phyloP scores from a whole-genome alignment of 1,284 basidiomycete genomes.

The Trichosporon ovoides region DNA sequence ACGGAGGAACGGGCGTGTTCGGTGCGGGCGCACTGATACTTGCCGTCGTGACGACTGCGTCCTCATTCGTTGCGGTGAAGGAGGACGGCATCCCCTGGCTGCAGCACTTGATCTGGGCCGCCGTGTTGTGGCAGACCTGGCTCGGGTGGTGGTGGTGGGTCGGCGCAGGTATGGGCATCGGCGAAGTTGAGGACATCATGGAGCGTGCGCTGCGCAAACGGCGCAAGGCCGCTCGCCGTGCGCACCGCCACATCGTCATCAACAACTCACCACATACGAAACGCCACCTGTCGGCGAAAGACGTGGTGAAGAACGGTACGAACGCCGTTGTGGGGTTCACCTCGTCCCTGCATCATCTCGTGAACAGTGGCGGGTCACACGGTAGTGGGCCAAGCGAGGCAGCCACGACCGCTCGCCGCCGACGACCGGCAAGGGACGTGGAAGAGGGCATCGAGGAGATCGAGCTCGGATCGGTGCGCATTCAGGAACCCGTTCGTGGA shows the following conservation, averaged over 20 bases:
- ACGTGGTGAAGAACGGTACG: conserved; percentile 11
- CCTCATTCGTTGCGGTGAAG: conserved; percentile 80
- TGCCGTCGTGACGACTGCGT: conserved; percentile 69
- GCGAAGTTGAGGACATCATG: conserved; percentile 49
- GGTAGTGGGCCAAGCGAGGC: background rate
- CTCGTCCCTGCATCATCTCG: conserved; percentile 8
- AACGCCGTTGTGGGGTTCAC: conserved; percentile 15
- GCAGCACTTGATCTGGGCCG: conserved; percentile 74
- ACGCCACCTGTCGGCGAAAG: background rate
- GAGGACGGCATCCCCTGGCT: conserved; percentile 81
- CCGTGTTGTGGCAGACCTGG: conserved; percentile 82
- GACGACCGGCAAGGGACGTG: conserved; percentile 12
- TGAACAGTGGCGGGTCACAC: background rate
- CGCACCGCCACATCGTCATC: conserved; percentile 15
- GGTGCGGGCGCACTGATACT: conserved; percentile 73
- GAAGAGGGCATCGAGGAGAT: conserved; percentile 23
- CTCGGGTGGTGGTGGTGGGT: conserved; percentile 97
- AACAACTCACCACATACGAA: conserved; percentile 5
- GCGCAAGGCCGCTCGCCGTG: conserved; percentile 28
- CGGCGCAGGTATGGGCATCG: conserved; percentile 70
- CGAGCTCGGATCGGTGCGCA: conserved; percentile 16
- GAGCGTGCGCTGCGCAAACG: conserved; percentile 42
- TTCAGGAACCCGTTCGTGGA: conserved; percentile 9
- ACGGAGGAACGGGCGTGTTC: conserved; percentile 92
- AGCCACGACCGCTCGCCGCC: background rate